A percentile compares a stretch with the other conserved stretches of the same genome.
Conservation (phyloP, 148 eudicot genomes). For the Camellia sinensis region DNA sequence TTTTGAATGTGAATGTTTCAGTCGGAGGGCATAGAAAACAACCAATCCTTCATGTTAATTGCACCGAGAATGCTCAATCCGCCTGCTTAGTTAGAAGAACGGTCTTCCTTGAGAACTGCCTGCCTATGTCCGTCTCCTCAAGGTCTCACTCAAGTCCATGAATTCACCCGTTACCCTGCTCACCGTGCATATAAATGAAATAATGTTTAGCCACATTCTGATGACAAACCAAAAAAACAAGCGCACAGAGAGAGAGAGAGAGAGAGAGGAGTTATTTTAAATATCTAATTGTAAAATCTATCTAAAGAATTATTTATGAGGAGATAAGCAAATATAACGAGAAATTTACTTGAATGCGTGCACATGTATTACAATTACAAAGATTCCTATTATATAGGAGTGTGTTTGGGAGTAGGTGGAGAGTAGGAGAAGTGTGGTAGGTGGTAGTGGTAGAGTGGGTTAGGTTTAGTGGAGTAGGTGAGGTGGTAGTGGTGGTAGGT, state of each 20-base stretch:
- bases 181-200: neutral
- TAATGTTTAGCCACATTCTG: neutral
- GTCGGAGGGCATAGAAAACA: neutral
- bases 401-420: no score
- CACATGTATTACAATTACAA: no score
- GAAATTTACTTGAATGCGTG: no score
- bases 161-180: conserved; percentile 69
- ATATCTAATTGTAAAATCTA: no score
- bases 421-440: no score
- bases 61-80: neutral
- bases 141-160: conserved; percentile 26
- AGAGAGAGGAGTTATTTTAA: no score
- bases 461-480: no score
- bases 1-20: neutral
- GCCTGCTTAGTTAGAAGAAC: neutral
- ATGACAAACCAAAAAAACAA: neutral
- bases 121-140: neutral
- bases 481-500: no score
- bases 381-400: no score
- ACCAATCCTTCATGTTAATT: neutral
- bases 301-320: no score
- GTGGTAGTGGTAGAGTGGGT: no score
- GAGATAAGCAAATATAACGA: neutral
- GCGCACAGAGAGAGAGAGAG: neutral
- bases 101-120: neutral